Evolutionary conservation across 257 asterid genomes (phyloP).

Genomic region (Striga asiatica): DNA sequence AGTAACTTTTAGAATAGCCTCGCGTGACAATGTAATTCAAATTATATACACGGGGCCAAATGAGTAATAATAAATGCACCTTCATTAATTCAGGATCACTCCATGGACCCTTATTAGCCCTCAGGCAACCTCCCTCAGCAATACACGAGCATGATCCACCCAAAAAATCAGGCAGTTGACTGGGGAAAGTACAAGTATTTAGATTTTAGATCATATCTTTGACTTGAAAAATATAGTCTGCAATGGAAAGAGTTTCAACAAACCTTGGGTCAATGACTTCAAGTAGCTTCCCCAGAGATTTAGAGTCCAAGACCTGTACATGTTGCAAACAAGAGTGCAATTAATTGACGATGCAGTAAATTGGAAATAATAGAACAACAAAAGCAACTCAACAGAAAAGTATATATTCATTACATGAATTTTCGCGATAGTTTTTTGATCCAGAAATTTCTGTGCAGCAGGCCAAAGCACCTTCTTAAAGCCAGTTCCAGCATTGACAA

Average conservation of each 20-base stretch:
- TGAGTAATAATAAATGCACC: too few species aligned
- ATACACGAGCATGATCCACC: conserved; percentile 89
- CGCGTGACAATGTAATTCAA: neutral
- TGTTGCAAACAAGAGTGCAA: too few species aligned
- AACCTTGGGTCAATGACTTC: conserved; percentile 81
- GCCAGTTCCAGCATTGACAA: conserved; percentile 92
- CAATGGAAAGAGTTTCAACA: too few species aligned
- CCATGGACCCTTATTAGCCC: conserved; percentile 94
- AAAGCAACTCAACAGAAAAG: too few species aligned
- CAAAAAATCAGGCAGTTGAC: conserved; percentile 95
- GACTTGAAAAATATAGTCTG: too few species aligned
- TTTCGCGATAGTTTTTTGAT: conserved; percentile 78
- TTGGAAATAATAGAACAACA: too few species aligned
- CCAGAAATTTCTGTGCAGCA: conserved; percentile 78
- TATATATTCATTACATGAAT: conserved; percentile 50
- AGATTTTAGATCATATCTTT: too few species aligned
- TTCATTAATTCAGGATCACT: conserved; percentile 68
- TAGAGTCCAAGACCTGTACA: conserved; percentile 82
- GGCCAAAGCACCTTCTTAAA: conserved; percentile 82
- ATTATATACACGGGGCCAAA: conserved; percentile 27
- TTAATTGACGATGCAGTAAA: too few species aligned
- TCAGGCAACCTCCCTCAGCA: conserved; percentile 81
- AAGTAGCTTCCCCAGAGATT: conserved; percentile 62
- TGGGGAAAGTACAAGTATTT: conserved; percentile 24
- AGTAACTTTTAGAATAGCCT: conserved; percentile 15